Evolutionary conservation across 805 yeast genomes (phyloP).

Genomic region (Starmerella lactis-condensi): DNA sequence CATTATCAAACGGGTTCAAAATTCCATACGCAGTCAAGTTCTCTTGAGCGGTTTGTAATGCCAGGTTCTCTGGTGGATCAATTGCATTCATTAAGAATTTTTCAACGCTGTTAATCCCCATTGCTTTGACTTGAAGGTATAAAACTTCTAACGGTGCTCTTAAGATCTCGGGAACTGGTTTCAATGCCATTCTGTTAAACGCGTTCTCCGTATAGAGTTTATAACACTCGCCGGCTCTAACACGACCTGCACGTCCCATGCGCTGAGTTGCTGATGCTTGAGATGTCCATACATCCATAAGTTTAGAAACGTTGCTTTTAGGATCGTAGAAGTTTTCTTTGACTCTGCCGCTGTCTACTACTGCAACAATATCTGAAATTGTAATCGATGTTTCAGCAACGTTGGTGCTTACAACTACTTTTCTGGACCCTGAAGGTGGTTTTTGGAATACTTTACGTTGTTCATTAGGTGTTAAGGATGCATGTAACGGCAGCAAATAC

Average conservation of each 20-base stretch:
- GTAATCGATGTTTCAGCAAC: constrained; percentile 96
- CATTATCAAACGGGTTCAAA: constrained; percentile 28
- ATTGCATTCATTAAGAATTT: constrained; percentile 55
- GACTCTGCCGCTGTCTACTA: constrained; percentile 72
- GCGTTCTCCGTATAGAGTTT: constrained; percentile 55
- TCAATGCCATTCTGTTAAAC: constrained; percentile 40
- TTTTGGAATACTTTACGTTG: constrained; percentile 55
- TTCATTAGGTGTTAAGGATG: constrained; percentile 66
- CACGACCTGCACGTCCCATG: constrained; percentile 98
- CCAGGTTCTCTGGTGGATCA: constrained; percentile 51
- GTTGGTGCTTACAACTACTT: constrained; percentile 76
- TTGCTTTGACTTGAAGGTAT: constrained; percentile 66
- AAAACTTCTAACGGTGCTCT: constrained; percentile 69
- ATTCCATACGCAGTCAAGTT: constrained; percentile 59
- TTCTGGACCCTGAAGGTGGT: constrained; percentile 40
- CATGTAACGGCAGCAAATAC: constrained; percentile 60
- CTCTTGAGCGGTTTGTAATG: constrained; percentile 34
- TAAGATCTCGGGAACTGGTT: constrained; percentile 78
- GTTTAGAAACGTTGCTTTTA: constrained; percentile 43
- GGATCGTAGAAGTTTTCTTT: constrained; percentile 61
- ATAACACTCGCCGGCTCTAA: constrained; percentile 62
- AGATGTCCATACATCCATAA: constrained; percentile 73
- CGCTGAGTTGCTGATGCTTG: constrained; percentile 78
- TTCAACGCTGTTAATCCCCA: constrained; percentile 62
- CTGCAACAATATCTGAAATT: constrained; percentile 85